These are phyloP conservation scores for Apiospora pterosperma DNA, from an alignment of 2,329 filamentous ascomycete genomes.

Conservation along the genomic window DNA sequence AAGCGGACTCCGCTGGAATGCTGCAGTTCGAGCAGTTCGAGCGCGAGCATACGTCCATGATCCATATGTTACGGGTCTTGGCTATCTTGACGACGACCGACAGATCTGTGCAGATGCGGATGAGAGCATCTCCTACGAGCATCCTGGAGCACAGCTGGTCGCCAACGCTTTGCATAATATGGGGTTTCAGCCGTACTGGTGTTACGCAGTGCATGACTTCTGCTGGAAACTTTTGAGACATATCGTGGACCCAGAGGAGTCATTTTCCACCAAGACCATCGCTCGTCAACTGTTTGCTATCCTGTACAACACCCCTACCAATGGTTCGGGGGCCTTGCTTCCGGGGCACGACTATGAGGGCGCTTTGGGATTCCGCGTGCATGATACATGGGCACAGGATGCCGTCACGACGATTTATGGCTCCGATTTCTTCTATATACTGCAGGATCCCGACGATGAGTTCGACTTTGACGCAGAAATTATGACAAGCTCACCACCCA, in stretches of 20 bases:
- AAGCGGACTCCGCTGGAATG: conserved; percentile 13
- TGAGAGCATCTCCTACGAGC: conserved; percentile 2
- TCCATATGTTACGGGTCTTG: conserved; percentile 15
- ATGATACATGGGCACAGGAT: conserved; percentile 4
- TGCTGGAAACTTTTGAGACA: conserved; percentile 18
- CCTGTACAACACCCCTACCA: conserved; percentile 15
- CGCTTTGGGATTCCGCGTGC: conserved; percentile 8
- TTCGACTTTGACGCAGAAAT: conserved; percentile 13
- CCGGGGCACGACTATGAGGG: conserved; percentile 15
- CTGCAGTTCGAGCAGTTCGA: conserved; percentile 14
- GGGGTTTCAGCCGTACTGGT: conserved; percentile 11
- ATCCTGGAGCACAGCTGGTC: conserved; percentile 6
- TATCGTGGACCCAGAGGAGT: conserved; percentile 9
- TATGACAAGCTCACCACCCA: conserved; percentile 5
- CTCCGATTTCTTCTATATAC: conserved; percentile 11
- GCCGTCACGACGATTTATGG: conserved; percentile 1
- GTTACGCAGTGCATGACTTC: conserved; percentile 16
- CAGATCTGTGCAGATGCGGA: conserved; percentile 10
- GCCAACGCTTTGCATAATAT: neutral
- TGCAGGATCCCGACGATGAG: conserved; percentile 12
- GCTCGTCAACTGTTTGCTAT: conserved; percentile 16
- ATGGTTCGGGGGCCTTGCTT: neutral
- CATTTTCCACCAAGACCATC: conserved; percentile 5
- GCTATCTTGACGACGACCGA: conserved; percentile 13
- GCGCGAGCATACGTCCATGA: conserved; percentile 3